A percentile compares a stretch with the other conserved stretches of the same genome.
phyloP scores from a whole-genome alignment of 2,329 filamentous ascomycete genomes.

The Fusarium citri region DNA sequence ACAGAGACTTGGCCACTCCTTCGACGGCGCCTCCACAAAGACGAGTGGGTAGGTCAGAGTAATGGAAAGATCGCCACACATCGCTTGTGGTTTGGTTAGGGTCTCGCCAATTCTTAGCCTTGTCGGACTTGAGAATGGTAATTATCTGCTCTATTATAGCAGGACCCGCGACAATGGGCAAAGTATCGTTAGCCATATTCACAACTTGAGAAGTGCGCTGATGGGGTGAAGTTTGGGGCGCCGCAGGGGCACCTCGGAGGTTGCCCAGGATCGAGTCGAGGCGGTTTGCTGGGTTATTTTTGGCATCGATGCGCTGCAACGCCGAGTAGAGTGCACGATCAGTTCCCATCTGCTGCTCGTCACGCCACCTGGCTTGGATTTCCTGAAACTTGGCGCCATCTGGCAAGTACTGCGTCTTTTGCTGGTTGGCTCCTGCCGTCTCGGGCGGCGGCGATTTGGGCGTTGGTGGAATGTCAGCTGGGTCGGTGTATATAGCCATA shows the following conservation, averaged over 20 bases:
- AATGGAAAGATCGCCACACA: slow-evolving; percentile 50
- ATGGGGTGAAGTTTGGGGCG: slow-evolving; percentile 26
- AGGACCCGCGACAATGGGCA: slow-evolving; percentile 49
- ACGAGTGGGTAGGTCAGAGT: slow-evolving; percentile 58
- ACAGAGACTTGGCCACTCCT: slow-evolving; percentile 55
- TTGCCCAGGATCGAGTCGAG: slow-evolving; percentile 56
- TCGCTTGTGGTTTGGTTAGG: slow-evolving; percentile 54
- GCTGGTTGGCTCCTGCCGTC: slow-evolving; percentile 34
- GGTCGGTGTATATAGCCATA: slow-evolving; percentile 69
- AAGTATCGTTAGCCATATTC: slow-evolving; percentile 36
- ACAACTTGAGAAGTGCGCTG: slow-evolving; percentile 23
- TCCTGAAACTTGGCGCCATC: slow-evolving; percentile 59
- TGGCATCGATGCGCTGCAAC: slow-evolving; percentile 56
- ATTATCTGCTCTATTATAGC: slow-evolving; percentile 57
- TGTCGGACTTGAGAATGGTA: slow-evolving; percentile 58
- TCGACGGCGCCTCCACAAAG: slow-evolving; percentile 58
- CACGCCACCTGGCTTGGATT: slow-evolving; percentile 61
- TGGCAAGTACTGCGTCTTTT: slow-evolving; percentile 53
- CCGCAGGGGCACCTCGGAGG: slow-evolving; percentile 44
- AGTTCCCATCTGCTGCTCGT: slow-evolving; percentile 58
- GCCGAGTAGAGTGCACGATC: slow-evolving; percentile 58
- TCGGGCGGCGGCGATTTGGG: slow-evolving; percentile 65
- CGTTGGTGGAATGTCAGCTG: slow-evolving; percentile 66
- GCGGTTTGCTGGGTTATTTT: slow-evolving; percentile 51
- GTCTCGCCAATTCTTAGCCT: slow-evolving; percentile 57